Percentiles rank a stretch among this genome's conserved stretches.
phyloP scores from a whole-genome alignment of 352 stramenopile genomes.

The Globisporangium lucens region DNA sequence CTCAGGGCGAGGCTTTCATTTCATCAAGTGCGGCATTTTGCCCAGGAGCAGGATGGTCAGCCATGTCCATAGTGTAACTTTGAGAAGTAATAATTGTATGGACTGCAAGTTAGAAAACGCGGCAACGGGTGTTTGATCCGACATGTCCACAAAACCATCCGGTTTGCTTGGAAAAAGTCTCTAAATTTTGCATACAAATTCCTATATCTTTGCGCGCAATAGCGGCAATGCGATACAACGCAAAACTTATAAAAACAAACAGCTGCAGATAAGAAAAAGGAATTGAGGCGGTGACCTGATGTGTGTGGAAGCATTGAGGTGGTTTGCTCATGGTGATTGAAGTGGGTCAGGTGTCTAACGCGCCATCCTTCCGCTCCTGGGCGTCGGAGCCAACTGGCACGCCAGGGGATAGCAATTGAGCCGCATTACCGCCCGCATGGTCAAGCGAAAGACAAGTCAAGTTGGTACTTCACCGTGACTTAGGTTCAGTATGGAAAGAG shows the following conservation, averaged over 20 bases:
- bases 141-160: background rate
- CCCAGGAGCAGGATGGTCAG: background rate
- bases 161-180: background rate
- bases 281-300: background rate
- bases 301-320: background rate
- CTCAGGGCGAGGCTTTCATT: background rate
- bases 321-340: background rate
- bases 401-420: background rate
- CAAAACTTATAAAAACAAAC: background rate
- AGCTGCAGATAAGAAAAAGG: background rate
- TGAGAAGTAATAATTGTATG: background rate
- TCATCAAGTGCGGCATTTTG: background rate
- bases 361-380: background rate
- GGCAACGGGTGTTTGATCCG: too few species aligned
- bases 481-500: background rate
- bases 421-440: background rate
- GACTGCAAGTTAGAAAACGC: background rate
- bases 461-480: background rate
- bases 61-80: slow-evolving; percentile 5
- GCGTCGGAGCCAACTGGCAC: background rate
- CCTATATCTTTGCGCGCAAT: background rate
- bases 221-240: background rate
- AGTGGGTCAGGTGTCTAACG: background rate
- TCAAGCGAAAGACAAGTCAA: background rate
- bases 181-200: background rate